Conservation (phyloP, 352 stramenopile genomes). For the Peronosclerospora sorghi region DNA sequence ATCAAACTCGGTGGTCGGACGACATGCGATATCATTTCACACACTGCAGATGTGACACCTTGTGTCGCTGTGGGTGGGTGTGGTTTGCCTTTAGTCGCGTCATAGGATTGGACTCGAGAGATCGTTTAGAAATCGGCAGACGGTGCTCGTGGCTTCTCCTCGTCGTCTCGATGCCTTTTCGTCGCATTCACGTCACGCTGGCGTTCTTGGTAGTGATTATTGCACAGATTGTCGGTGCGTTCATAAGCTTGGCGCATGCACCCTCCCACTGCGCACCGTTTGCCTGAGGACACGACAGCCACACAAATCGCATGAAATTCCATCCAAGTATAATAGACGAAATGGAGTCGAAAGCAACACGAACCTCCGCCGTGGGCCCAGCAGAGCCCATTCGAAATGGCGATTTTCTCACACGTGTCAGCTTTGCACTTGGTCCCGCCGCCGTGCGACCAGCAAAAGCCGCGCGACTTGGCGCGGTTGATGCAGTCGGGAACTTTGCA, state of each 20-base stretch:
- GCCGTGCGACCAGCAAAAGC: conserved; percentile 79
- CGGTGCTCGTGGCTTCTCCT: conserved; percentile 15
- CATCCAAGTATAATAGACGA: neutral
- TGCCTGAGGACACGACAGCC: conserved; percentile 29
- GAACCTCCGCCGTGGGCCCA: conserved; percentile 68
- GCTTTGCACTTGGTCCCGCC: conserved; percentile 74
- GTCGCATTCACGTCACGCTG: conserved; percentile 8
- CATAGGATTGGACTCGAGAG: conserved; percentile 9
- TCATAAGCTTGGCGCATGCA: conserved; percentile 64
- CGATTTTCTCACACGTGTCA: conserved; percentile 61
- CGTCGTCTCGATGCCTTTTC: conserved; percentile 7
- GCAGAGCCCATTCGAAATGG: conserved; percentile 66
- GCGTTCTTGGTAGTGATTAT: conserved; percentile 39
- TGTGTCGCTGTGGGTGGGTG: no score
- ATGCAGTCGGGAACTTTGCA: conserved; percentile 62
- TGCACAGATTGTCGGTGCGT: conserved; percentile 64
- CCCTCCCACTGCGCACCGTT: conserved; percentile 38
- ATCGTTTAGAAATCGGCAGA: conserved; percentile 7
- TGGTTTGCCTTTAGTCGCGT: no score
- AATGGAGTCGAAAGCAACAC: neutral
- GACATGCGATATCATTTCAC: no score
- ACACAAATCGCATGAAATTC: no score
- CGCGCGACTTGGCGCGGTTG: conserved; percentile 78
- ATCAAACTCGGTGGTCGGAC: no score
- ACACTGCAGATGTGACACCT: no score